Conservation (phyloP, 495 filamentous ascomycete species). For the Bathelium albidoporum region DNA sequence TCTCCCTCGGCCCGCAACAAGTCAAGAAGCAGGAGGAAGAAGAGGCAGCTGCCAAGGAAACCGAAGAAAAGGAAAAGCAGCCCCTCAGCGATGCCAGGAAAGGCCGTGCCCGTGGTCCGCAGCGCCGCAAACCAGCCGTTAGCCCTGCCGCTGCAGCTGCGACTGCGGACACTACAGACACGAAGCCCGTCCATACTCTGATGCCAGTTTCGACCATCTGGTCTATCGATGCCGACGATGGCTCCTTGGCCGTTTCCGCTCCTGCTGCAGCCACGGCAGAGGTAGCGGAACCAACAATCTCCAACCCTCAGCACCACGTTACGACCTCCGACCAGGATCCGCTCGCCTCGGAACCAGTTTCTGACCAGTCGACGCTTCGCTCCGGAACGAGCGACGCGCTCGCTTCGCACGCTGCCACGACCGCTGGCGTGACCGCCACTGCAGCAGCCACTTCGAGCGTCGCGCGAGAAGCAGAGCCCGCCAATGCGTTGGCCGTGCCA, state of each 20-base stretch:
- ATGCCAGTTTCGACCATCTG: constrained; percentile 31
- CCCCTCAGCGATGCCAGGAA: constrained; percentile 81
- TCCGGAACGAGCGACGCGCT: background rate
- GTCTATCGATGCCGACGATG: constrained; percentile 29
- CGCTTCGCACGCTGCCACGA: background rate
- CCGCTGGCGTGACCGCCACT: background rate
- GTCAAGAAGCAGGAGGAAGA: constrained; percentile 52
- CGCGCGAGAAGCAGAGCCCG: background rate
- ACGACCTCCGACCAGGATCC: background rate
- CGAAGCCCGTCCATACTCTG: constrained; percentile 13
- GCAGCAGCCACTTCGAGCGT: background rate
- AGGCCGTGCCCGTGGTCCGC: constrained; percentile 77
- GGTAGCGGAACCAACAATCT: background rate
- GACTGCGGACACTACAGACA: constrained; percentile 16
- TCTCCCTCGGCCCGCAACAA: constrained; percentile 70
- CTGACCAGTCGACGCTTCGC: background rate
- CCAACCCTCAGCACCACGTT: background rate
- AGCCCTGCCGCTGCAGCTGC: constrained; percentile 22
- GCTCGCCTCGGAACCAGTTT: background rate
- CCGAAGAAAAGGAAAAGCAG: constrained; percentile 54
- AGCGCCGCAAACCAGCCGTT: constrained; percentile 59
- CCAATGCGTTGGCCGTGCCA: background rate
- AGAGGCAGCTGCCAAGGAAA: constrained; percentile 5
- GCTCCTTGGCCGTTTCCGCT: background rate
- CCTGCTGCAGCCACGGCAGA: background rate